Conservation (phyloP, 148 eudicot species). For the Camellia granthamiana region DNA sequence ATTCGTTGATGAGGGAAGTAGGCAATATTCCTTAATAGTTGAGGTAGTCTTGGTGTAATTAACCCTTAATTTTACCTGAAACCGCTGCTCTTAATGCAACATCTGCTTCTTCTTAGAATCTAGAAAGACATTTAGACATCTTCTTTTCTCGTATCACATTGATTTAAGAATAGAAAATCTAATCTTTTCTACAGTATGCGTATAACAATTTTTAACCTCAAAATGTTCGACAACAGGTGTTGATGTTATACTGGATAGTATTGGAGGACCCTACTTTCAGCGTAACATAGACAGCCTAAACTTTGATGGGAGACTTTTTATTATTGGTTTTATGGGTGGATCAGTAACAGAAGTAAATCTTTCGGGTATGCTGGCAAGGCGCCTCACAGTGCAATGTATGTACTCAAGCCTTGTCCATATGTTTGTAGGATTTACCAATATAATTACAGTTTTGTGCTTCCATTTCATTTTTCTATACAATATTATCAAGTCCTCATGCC, state of each 20-base stretch:
- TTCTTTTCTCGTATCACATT: background rate
- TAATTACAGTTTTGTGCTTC: background rate
- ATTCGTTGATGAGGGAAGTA: no score
- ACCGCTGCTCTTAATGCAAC: background rate
- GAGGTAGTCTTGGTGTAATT: no score
- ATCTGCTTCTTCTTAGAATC: background rate
- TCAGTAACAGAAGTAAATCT: slow-evolving; percentile 57
- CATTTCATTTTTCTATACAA: background rate
- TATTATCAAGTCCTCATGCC: background rate
- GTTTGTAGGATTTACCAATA: background rate
- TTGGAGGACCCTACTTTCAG: slow-evolving; percentile 80
- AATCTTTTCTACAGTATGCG: background rate
- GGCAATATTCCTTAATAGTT: no score
- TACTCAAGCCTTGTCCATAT: background rate
- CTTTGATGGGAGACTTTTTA: slow-evolving; percentile 90
- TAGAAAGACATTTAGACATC: background rate
- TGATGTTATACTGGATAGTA: slow-evolving; percentile 81
- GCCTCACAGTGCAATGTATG: slow-evolving; percentile 91
- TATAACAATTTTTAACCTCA: background rate
- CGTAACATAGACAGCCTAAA: slow-evolving; percentile 77
- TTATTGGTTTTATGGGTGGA: slow-evolving; percentile 92
- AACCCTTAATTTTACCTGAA: background rate
- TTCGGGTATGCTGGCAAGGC: slow-evolving; percentile 50
- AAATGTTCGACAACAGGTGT: slow-evolving; percentile 49
- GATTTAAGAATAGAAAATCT: background rate